Percentiles rank a stretch among this genome's conserved stretches.
These are phyloP conservation scores for Terfezia boudieri DNA, from an alignment of 495 filamentous ascomycete genomes.

Conservation along the genomic window DNA sequence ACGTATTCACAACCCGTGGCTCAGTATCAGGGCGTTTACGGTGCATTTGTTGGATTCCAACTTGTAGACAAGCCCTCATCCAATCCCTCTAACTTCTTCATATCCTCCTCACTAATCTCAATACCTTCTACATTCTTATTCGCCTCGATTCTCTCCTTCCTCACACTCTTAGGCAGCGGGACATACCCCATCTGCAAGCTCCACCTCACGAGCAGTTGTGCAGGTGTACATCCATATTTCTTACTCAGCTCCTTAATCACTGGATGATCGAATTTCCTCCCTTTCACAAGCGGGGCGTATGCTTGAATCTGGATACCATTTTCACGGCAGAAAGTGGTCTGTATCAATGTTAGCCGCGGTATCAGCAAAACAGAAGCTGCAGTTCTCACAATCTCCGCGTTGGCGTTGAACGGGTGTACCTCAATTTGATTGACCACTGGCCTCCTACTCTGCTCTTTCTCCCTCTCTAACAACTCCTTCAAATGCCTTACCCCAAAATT, in stretches of 20 bases:
- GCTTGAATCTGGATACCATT: conserved; percentile 38
- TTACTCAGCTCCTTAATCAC: conserved; percentile 27
- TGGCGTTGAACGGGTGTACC: conserved; percentile 46
- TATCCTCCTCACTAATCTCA: conserved; percentile 37
- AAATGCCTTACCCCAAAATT: conserved; percentile 41
- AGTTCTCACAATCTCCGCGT: conserved; percentile 26
- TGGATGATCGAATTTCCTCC: conserved; percentile 32
- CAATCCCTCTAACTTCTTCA: conserved; percentile 37
- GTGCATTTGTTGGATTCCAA: no score
- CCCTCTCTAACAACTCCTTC: conserved; percentile 32
- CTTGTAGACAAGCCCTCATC: conserved; percentile 42
- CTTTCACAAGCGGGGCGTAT: conserved; percentile 40
- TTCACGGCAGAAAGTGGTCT: conserved; percentile 28
- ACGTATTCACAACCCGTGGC: no score
- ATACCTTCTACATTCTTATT: conserved; percentile 49
- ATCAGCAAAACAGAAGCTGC: no score
- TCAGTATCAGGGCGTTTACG: no score
- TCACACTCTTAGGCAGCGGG: conserved; percentile 50
- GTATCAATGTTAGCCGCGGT: not conserved
- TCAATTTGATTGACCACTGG: conserved; percentile 49
- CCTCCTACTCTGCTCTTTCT: conserved; percentile 26
- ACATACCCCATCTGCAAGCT: conserved; percentile 52
- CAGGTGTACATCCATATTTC: conserved; percentile 37
- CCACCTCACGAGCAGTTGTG: conserved; percentile 43
- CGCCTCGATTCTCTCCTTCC: conserved; percentile 34